Base-by-base conservation (phyloP, 116 monocot species). In the Iris pallida region DNA sequence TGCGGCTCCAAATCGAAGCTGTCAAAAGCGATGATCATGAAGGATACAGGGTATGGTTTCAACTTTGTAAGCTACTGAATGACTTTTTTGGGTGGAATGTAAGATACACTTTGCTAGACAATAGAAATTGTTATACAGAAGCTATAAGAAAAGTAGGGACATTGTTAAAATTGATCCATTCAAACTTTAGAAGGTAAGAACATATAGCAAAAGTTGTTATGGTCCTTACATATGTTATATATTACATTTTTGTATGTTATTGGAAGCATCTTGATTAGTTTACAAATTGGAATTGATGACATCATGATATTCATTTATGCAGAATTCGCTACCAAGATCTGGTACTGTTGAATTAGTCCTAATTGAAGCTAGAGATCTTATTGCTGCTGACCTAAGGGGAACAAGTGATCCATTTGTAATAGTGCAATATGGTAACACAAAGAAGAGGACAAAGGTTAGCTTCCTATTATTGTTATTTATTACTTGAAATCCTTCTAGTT, bases 321-420 rank as follows among this genome's bases (percentile, higher is more conserved):
- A 90, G 85, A 71, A 68, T 60, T 82, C 83, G 61, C 30, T 68
- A 19, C 12, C 41, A 45, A 76, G 75, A 63, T 64, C 68, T 70
- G 75, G 78, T 13, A 70, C 45, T 76, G 74, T 97, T 66, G 92
- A 97, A 61, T 63, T 97, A 53, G 83, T 83, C 47, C 73, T 97
- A 47, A 79, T 97, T 69, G 96, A 97, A 92, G 96, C 92, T n/a
- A 92, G 74, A 46, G 92, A 97, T 55, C 85, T 97, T 47, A 53
- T 97, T 73, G 96, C 87, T 72, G 96, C 96, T 71, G 96, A 97
- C 81, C 42, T 97, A 44, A 71, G 92, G 44, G 89, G 96, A 68
- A 92, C 89, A 11, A 92, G 96, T 65, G 96, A 97, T 79, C 98
- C 98, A 61, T 98, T 71, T 80, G 98, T 98, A 44, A 85, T 86